Evolutionary conservation across 768 basidiomycete species (phyloP), one percentile per base, ranked within the genome.

Genomic region (Termitomyces sp.): DNA sequence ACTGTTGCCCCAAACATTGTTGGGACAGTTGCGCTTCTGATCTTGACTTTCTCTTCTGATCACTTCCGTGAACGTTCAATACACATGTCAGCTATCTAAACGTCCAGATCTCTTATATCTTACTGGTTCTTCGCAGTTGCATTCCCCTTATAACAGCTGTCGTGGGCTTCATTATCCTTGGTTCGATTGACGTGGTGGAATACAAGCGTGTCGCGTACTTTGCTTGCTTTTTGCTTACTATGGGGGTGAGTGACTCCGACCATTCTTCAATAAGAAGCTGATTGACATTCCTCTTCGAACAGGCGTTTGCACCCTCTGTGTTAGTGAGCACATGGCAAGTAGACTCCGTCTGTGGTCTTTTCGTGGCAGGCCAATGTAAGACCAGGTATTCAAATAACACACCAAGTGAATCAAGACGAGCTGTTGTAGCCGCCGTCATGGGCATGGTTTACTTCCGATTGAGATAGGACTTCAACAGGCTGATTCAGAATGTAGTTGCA

Each of bases 1-100:
- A 82, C 81, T 17, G 75, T 81, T 31, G 81, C 79, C 10, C 81
- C 81, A 1, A 80, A 81, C 61, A 67, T 80, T 45, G 75, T 72
- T 49, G 78, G 76, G 38, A 79, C 79, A 1, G 73, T 79, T 0
- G 74, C 76, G 10, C 63, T 80, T 10, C 60, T 81, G 3, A 51
- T 73, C 35, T 63, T 81, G 43, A 77, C 81, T 9, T 77, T 78
- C 62, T 78, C 77, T 5, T 81, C 80, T 4, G 80, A 81, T 60
- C 71, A 75, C 64, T 81, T 78, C 60, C 68, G 79, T 43, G 78
- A 80, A 62, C 69, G 78, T 48, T 77, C 77, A n/a, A 71, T 78
- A 28, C 78, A 78, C 62, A 74, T 76, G 72, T 75, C 28, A 47
- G 69, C n/a, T 35, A 21, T 12, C 33, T 5, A 7, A 38, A 38